These are phyloP conservation scores for Byssothecium circinans DNA, from an alignment of 2,329 filamentous ascomycete genomes.

Conservation along the genomic window DNA sequence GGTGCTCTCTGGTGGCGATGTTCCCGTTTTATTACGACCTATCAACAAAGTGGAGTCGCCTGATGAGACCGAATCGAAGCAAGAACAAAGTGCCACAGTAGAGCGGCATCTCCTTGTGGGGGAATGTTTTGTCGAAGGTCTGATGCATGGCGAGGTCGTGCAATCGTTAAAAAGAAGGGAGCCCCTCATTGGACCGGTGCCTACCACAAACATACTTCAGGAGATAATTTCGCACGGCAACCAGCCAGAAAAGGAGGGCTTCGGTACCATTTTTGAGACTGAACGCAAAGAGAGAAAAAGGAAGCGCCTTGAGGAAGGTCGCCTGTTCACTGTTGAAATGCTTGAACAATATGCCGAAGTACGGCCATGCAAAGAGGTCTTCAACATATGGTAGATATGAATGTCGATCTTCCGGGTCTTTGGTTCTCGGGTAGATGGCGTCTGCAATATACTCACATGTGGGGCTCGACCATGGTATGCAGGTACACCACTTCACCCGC, in stretches of 20 bases:
- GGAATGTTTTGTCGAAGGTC: constrained; percentile 7
- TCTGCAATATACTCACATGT: constrained; percentile 7
- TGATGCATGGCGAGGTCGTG: constrained; percentile 9
- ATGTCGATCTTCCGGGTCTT: background rate
- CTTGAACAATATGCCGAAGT: background rate
- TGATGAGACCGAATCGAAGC: background rate
- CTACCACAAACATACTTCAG: background rate
- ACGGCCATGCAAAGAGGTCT: background rate
- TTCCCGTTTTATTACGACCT: constrained; percentile 11
- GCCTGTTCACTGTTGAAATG: background rate
- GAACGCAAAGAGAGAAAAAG: background rate
- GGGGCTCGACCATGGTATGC: constrained; percentile 7
- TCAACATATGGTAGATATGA: background rate
- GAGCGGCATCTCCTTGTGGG: constrained; percentile 9
- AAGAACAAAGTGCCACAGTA: no score
- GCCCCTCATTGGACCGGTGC: constrained; percentile 1
- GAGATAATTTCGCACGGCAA: background rate
- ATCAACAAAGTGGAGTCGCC: background rate
- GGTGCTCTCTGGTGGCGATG: constrained; percentile 7
- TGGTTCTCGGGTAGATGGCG: background rate
- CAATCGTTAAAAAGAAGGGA: background rate
- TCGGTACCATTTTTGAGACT: background rate
- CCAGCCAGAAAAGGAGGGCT: background rate
- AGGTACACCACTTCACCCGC: constrained; percentile 12
- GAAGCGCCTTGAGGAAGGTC: background rate